Evolutionary conservation across 768 basidiomycete species (phyloP).

Genomic region (Pleurotus tuber-regium): DNA sequence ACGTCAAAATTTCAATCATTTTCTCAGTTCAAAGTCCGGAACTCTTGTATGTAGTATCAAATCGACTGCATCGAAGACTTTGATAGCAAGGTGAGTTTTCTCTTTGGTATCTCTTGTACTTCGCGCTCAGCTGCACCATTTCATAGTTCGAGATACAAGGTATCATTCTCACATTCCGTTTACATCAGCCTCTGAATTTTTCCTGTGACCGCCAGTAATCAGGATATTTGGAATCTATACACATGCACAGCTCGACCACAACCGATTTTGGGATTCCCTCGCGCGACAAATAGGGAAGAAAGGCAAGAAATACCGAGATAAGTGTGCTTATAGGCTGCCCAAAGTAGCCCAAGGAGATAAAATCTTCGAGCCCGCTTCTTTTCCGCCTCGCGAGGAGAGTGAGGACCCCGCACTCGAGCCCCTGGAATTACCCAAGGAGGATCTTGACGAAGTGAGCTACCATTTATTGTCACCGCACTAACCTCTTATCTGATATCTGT

Average conservation of each 20-base stretch:
- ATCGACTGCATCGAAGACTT: conserved; percentile 43
- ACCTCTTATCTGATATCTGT: not conserved
- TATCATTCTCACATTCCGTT: not conserved
- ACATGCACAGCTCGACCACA: conserved; percentile 33
- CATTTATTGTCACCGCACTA: too few species aligned
- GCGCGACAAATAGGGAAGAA: conserved; percentile 35
- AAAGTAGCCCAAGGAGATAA: conserved; percentile 30
- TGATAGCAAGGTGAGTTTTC: conserved; percentile 22
- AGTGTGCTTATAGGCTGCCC: conserved; percentile 29
- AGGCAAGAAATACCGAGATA: conserved; percentile 48
- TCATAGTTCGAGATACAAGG: conserved; percentile 30
- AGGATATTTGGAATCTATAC: conserved; percentile 38
- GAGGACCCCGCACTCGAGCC: conserved; percentile 16
- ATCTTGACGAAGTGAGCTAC: conserved; percentile 42
- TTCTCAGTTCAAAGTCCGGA: too few species aligned
- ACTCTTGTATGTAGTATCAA: conserved; percentile 54
- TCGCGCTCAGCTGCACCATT: not conserved
- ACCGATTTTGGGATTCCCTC: conserved; percentile 36
- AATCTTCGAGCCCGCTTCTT: conserved; percentile 51
- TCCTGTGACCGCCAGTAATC: conserved; percentile 27
- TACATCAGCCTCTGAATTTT: too few species aligned
- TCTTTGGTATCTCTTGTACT: not conserved
- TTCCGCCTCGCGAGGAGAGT: conserved; percentile 37
- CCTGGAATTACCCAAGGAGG: conserved; percentile 39
- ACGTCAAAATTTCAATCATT: conserved; percentile 15